A percentile compares a stretch with the other conserved stretches of the same genome.
Evolutionary conservation across 352 stramenopile species (phyloP).

Genomic region (Blastocystis sp.): DNA sequence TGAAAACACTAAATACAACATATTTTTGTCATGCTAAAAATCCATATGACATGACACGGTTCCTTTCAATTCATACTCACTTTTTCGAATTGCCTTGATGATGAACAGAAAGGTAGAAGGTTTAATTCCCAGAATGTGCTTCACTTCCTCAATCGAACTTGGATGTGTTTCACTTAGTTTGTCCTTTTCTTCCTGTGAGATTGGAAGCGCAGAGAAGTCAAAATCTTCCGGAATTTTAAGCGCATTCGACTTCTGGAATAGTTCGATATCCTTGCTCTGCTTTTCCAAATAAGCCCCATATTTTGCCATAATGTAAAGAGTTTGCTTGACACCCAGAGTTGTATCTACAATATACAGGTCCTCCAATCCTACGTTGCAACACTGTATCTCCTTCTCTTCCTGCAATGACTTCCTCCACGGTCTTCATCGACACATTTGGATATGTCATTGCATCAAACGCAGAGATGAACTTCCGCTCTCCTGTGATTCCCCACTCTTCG

Average conservation of each 20-base stretch:
- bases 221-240: constrained; percentile 76
- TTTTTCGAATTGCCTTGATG: neutral
- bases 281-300: constrained; percentile 85
- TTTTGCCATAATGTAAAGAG: constrained; percentile 79
- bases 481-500: constrained; percentile 76
- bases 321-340: constrained; percentile 65
- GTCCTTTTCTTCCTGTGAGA: constrained; percentile 61
- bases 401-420: constrained; percentile 63
- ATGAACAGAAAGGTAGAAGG: constrained; percentile 60
- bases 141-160: constrained; percentile 53
- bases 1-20: neutral
- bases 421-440: constrained; percentile 64
- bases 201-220: constrained; percentile 50
- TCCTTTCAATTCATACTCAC: neutral
- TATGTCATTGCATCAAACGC: constrained; percentile 71
- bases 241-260: constrained; percentile 85
- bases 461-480: constrained; percentile 72
- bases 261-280: constrained; percentile 90
- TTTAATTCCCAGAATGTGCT: constrained; percentile 61
- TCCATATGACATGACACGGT: neutral
- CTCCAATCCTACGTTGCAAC: neutral
- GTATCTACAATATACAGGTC: neutral
- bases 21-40: neutral
- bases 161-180: constrained; percentile 22
- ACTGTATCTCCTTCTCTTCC: neutral